Evolutionary conservation across 352 stramenopile genomes (phyloP).

Genomic region (Phytophthora syringae): DNA sequence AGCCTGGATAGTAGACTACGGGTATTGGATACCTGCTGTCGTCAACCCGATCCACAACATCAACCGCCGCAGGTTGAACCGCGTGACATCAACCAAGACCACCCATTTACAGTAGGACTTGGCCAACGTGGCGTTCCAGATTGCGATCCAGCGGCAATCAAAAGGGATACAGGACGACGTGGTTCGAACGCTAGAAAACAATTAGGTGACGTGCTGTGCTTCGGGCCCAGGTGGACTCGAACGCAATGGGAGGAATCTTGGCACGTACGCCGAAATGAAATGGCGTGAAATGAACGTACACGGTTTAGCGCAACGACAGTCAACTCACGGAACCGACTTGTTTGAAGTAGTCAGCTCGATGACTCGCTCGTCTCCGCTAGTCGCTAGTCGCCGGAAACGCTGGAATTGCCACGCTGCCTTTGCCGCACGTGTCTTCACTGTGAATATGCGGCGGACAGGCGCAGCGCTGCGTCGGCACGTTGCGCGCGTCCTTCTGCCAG

Average conservation of each 20-base stretch:
- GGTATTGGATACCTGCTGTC: too few relatives aligned
- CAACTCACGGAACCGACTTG: slow-evolving; percentile 18
- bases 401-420: slow-evolving; percentile 56
- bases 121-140: too few relatives aligned
- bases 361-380: slow-evolving; percentile 21
- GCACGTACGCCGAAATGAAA: slow-evolving; percentile 21
- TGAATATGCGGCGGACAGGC: slow-evolving; percentile 70
- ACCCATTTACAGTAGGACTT: too few relatives aligned
- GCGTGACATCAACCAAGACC: too few relatives aligned
- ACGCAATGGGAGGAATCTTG: slow-evolving; percentile 20
- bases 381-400: slow-evolving; percentile 42
- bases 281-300: slow-evolving; percentile 6
- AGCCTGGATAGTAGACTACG: too few relatives aligned
- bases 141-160: too few relatives aligned
- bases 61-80: too few relatives aligned
- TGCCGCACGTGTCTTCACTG: slow-evolving; percentile 75
- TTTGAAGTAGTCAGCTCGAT: slow-evolving; percentile 33
- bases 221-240: slow-evolving; percentile 9
- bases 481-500: slow-evolving; percentile 70
- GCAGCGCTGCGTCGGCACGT: slow-evolving; percentile 54
- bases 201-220: slow-evolving; percentile 20
- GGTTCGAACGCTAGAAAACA: too few relatives aligned
- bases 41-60: too few relatives aligned
- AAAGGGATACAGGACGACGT: too few relatives aligned
- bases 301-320: slow-evolving; percentile 28